Base-by-base conservation (phyloP, 148 eudicot genomes). In the Rhododendron williamsianum region DNA sequence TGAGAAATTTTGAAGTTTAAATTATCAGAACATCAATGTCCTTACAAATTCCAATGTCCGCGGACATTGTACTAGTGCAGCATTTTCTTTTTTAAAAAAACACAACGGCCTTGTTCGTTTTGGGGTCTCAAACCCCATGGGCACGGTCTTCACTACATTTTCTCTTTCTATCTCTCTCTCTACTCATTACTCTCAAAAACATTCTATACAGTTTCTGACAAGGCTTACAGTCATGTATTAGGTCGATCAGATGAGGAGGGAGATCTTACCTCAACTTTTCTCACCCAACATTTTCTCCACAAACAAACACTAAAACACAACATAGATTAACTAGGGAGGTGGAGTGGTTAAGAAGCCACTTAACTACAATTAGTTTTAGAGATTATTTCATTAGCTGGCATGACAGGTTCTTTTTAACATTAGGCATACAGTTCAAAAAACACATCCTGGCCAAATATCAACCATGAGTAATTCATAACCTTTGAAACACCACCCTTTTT, bases 291-390 rank as follows among this genome's bases (percentile, higher is more conserved):
- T 81, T 56, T 33, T 23, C 83, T 11, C 30, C 56, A 46, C 46
- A 56, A 52, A 19, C 23, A 48, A 8, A 54, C 83, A 19, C 54
- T 78, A 16, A 16, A 63, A 54, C 83, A 81, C 41, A 81, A 81
- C 46, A 81, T 30, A 54, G 23, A 60, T 35, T 23, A 58, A 38
- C 19, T 12, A 60, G 84, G 73, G 38, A 46, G 67, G 45, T 60
- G 73, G n/a, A 54, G 71, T 54, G 21, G 69, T 81, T 81, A 54
- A 81, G 67, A 81, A 54, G 16, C 45, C 83, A 54, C 45, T 81
- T 54, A 81, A 5, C 16, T 81, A 15, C 15, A 52, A 49, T 54
- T 81, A 81, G 27, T 46, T 1, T 23, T 46, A 77, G 27, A 77
- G 13, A 43, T 43, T 78, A 45, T 77, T 43, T 23, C 33, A 77